Conservation (phyloP, 176 grass and related monocot genomes). For the Eleusine indica region DNA sequence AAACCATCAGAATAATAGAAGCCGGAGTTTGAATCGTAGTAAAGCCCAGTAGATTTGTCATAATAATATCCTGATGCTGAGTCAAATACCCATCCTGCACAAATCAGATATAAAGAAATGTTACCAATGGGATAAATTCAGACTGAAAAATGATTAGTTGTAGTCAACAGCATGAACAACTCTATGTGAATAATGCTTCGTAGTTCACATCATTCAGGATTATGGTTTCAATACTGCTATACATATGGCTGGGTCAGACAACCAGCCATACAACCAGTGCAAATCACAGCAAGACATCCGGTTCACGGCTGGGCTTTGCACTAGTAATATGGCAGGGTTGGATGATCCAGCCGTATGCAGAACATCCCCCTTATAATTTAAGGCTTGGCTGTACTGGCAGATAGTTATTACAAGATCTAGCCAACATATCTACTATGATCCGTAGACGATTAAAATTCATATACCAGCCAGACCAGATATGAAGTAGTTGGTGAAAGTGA, state of each 20-base stretch:
- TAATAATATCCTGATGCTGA: constrained; percentile 72
- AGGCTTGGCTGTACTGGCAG: neutral
- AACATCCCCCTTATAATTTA: neutral
- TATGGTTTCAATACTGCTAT: neutral
- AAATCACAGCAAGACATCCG: neutral
- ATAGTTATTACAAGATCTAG: neutral
- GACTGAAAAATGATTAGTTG: neutral
- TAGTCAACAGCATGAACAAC: neutral
- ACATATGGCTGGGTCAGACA: neutral
- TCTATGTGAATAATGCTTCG: constrained; percentile 3
- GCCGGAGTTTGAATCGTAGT: constrained; percentile 73
- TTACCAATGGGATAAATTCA: constrained; percentile 19
- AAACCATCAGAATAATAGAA: constrained; percentile 81
- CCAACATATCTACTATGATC: neutral
- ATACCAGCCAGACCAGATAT: neutral
- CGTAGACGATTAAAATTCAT: constrained; percentile 3
- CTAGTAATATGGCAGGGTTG: neutral
- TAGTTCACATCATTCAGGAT: neutral
- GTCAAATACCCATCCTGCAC: constrained; percentile 73
- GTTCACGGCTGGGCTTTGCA: neutral
- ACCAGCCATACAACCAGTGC: neutral
- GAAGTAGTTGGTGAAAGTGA: neutral
- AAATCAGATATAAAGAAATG: constrained; percentile 27
- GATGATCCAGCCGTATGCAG: neutral
- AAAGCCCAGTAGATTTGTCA: constrained; percentile 68